Evolutionary conservation across 2,329 filamentous ascomycete species (phyloP), one percentile per base, ranked within the genome.

Genomic region (Drechslerella coelobrocha): DNA sequence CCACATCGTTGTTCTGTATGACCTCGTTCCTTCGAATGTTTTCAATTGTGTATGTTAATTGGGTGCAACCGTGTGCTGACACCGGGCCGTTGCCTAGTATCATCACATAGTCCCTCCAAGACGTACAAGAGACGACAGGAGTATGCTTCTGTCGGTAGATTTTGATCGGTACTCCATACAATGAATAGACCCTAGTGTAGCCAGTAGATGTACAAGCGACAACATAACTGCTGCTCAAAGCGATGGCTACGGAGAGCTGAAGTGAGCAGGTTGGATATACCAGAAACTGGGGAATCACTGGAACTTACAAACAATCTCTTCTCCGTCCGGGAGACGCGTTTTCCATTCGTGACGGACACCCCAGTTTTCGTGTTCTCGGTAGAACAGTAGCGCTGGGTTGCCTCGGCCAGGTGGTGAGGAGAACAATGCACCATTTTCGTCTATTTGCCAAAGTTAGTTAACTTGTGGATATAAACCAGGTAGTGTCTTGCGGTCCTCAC

Each of bases 291-390:
- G 14, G 14, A n/a, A 31, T 19, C 31, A 21, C 8, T 45, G 29
- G 12, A 12, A 61, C 76, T 72, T 77, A 81, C 80, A 79, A 52
- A 88, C 88, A 1, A 97, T 86, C 9, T 88, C 84, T 79, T 99
- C 94, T n/a, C 91, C 91, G 29, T 85, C 84, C 0, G 94, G 94
- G n/a, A 99, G 80, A 73, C 89, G 84, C 0, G 89, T 96, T 53
- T 91, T 87, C 92, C 93, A 97, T 79, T 99, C 94, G 19, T 87
- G 86, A 55, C 94, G 85, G 53, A 90, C 85, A 1, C 92, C 97
- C 94, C 94, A 99, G 0, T 91, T 95, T 80, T 99, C 93, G 77
- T 99, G 94, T 0, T 95, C 94, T 5, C 94, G 86, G 79, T 97
- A 99, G 79, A 96, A 97, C n/a, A 99, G 86, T 29, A 87, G 88